Conservation (phyloP, 441 rosid genomes). For the Arabidopsis hybrid region DNA sequence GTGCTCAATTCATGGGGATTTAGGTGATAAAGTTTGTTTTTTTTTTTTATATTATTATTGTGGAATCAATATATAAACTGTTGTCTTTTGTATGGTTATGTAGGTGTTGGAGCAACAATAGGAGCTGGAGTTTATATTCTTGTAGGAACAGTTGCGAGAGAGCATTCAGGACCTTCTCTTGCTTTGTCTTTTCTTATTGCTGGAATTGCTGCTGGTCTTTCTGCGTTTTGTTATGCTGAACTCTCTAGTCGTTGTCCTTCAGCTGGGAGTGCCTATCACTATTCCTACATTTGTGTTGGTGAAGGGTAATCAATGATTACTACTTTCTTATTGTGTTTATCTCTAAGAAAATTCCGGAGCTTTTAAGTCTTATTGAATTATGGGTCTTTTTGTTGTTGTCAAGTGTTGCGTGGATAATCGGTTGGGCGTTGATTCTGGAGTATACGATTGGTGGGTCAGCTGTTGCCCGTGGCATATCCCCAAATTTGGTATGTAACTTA, state of each 20-base stretch:
- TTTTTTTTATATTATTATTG: not conserved
- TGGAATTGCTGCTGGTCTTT: slow-evolving; percentile 93
- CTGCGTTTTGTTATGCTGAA: slow-evolving; percentile 98
- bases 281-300: slow-evolving; percentile 93
- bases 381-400: slow-evolving; percentile 2
- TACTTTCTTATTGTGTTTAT: not conserved
- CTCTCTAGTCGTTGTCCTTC: slow-evolving; percentile 98
- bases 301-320: slow-evolving; percentile 66
- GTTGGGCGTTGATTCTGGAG: slow-evolving; percentile 94
- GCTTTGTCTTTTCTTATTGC: slow-evolving; percentile 87
- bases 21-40: not conserved
- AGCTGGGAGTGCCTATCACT: slow-evolving; percentile 99
- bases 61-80: not conserved
- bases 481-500: slow-evolving; percentile 75
- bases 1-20: not conserved
- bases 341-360: not conserved
- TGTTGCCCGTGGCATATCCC: slow-evolving; percentile 98
- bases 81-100: not conserved
- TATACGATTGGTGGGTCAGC: slow-evolving; percentile 97
- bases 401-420: slow-evolving; percentile 96
- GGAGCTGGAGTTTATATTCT: slow-evolving; percentile 99
- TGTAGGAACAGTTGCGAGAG: slow-evolving; percentile 98
- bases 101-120: slow-evolving; percentile 93
- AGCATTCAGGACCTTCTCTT: slow-evolving; percentile 96
- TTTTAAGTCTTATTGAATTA: not conserved